Percentiles rank a stretch among this genome's conserved stretches.
Evolutionary conservation across 495 filamentous ascomycete genomes (phyloP).

Genomic region (Xylaria intraflava): DNA sequence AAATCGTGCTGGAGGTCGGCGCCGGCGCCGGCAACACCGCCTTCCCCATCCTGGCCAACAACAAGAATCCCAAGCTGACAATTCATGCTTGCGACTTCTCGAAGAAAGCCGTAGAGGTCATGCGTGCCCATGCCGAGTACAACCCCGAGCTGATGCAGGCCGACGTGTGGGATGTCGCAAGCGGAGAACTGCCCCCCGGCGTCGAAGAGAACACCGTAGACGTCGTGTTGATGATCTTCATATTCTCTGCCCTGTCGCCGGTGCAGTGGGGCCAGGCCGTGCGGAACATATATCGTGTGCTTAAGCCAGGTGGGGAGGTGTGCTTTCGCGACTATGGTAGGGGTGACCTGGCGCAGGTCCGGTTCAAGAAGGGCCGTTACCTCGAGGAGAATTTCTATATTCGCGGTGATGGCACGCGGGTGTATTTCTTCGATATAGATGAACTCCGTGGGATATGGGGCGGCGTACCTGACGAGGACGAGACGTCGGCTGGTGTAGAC

Average conservation of each 20-base stretch:
- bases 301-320: constrained; percentile 85
- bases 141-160: constrained; percentile 63
- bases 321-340: constrained; percentile 94
- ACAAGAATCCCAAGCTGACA: constrained; percentile 69
- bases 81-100: constrained; percentile 93
- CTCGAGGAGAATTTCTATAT: constrained; percentile 96
- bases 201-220: constrained; percentile 73
- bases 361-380: constrained; percentile 90
- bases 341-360: constrained; percentile 90
- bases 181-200: constrained; percentile 63
- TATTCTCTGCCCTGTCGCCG: constrained; percentile 87
- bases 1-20: constrained; percentile 77
- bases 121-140: constrained; percentile 61
- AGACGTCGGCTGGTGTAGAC: constrained; percentile 10
- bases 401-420: constrained; percentile 87
- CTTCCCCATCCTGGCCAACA: constrained; percentile 76
- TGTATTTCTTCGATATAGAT: constrained; percentile 92
- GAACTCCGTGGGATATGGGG: constrained; percentile 76
- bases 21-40: constrained; percentile 95
- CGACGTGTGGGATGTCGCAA: constrained; percentile 85
- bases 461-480: constrained; percentile 20
- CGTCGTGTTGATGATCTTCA: constrained; percentile 88
- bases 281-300: constrained; percentile 66
- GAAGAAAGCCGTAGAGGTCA: constrained; percentile 81
- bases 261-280: constrained; percentile 78